Percentiles rank a stretch among this genome's conserved stretches.
These are phyloP conservation scores for Urtica urens DNA, from an alignment of 306 rosid genomes.

Conservation along the genomic window DNA sequence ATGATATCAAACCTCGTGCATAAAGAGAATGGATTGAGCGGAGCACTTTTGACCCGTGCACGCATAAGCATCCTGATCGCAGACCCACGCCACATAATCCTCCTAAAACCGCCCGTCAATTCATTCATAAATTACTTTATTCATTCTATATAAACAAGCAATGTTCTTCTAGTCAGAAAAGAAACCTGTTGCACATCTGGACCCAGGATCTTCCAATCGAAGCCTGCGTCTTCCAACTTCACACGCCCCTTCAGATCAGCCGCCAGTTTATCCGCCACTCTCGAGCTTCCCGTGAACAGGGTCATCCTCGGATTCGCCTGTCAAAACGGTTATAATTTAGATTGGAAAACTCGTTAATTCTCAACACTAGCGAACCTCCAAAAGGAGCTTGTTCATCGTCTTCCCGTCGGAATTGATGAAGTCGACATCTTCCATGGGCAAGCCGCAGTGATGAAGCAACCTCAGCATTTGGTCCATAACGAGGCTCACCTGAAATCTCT, in stretches of 20 bases:
- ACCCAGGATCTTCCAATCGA: slow-evolving; percentile 95
- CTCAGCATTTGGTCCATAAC: slow-evolving; percentile 97
- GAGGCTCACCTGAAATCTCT: slow-evolving; percentile 70
- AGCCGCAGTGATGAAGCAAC: slow-evolving; percentile 80
- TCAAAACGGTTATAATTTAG: slow-evolving; percentile 12
- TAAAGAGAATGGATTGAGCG: slow-evolving; percentile 73
- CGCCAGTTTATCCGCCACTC: slow-evolving; percentile 91
- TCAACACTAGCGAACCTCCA: slow-evolving; percentile 47
- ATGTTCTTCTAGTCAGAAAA: slow-evolving; percentile 2
- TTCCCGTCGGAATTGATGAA: slow-evolving; percentile 86
- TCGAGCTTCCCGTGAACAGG: slow-evolving; percentile 95
- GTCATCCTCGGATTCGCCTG: slow-evolving; percentile 91
- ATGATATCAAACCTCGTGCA: slow-evolving; percentile 73
- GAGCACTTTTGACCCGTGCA: slow-evolving; percentile 99
- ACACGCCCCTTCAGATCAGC: slow-evolving; percentile 73
- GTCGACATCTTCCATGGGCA: slow-evolving; percentile 77
- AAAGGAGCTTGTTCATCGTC: slow-evolving; percentile 78
- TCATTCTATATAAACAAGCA: not conserved
- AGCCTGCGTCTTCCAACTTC: slow-evolving; percentile 96
- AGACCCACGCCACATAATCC: slow-evolving; percentile 86
- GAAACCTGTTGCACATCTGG: slow-evolving; percentile 92
- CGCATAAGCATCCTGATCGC: slow-evolving; percentile 99
- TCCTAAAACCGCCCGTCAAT: slow-evolving; percentile 30
- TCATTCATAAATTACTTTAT: not conserved
- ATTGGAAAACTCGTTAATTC: slow-evolving; percentile 6